Evolutionary conservation across 768 basidiomycete genomes (phyloP).

Genomic region (Termitomyces sp.): DNA sequence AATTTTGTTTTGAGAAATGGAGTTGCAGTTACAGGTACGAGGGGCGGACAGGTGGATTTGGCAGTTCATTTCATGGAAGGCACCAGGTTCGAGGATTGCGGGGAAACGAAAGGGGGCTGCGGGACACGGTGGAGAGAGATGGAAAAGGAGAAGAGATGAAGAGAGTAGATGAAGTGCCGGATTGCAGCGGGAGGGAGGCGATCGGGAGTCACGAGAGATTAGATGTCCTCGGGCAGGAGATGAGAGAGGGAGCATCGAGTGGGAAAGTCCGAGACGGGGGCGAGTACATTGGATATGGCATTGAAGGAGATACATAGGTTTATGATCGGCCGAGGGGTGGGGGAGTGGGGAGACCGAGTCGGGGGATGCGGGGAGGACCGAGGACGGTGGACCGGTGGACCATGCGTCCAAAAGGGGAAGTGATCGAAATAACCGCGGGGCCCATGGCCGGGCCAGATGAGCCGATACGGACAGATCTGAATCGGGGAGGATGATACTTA

Average conservation of each 20-base stretch:
- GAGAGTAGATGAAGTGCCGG: too few species aligned
- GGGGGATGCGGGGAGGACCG: slow-evolving; percentile 1
- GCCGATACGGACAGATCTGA: slow-evolving; percentile 14
- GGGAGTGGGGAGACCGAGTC: not conserved
- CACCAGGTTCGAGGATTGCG: not conserved
- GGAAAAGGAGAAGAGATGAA: not conserved
- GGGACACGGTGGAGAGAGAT: not conserved
- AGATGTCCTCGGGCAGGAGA: not conserved
- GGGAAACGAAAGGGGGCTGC: not conserved
- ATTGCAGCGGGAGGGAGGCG: not conserved
- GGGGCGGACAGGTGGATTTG: too few species aligned
- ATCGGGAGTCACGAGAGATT: not conserved
- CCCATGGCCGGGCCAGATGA: slow-evolving; percentile 18
- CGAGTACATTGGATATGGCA: not conserved
- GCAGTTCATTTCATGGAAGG: not conserved
- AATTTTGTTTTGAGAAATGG: not conserved
- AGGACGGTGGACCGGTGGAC: slow-evolving; percentile 3
- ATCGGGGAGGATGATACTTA: slow-evolving; percentile 21
- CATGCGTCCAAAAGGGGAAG: slow-evolving; percentile 6
- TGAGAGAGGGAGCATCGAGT: not conserved
- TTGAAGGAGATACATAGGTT: not conserved
- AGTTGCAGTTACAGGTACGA: not conserved
- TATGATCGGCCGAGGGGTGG: not conserved
- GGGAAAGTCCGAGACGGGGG: not conserved
- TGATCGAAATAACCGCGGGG: slow-evolving; percentile 15